phyloP scores from a whole-genome alignment of 2,329 filamentous ascomycete genomes.

The Cytospora chrysosperma region DNA sequence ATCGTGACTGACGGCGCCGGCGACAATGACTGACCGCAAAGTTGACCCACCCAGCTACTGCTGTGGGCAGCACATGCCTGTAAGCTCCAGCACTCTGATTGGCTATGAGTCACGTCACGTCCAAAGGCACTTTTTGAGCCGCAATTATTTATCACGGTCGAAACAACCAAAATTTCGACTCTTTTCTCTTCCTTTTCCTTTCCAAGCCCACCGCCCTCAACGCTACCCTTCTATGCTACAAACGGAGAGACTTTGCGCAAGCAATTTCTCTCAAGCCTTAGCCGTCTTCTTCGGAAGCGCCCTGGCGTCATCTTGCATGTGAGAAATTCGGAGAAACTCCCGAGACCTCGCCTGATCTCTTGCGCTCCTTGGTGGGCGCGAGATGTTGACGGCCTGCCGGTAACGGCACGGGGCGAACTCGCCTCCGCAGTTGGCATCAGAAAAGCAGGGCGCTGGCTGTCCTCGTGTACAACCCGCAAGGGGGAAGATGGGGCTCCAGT shows the following conservation, averaged over 20 bases:
- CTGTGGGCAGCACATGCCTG: too few relatives aligned
- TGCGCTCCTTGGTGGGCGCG: constrained; percentile 18
- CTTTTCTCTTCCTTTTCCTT: constrained; percentile 40
- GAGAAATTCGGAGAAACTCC: constrained; percentile 58
- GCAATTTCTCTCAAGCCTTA: constrained; percentile 35
- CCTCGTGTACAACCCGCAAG: constrained; percentile 18
- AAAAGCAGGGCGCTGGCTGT: constrained; percentile 33
- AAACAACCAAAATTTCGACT: constrained; percentile 27
- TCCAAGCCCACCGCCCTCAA: constrained; percentile 75
- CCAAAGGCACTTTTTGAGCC: constrained; percentile 21
- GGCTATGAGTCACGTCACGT: background rate
- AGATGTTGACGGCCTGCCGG: constrained; percentile 30
- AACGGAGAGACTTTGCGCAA: constrained; percentile 52
- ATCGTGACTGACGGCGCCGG: background rate
- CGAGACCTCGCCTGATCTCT: constrained; percentile 25
- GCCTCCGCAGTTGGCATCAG: constrained; percentile 37
- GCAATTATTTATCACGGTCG: constrained; percentile 24
- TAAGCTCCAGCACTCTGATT: background rate
- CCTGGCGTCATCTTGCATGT: constrained; percentile 59
- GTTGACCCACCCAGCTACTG: background rate
- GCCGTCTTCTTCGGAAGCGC: constrained; percentile 10
- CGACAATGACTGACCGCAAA: background rate
- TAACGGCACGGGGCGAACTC: constrained; percentile 33
- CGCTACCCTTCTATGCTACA: constrained; percentile 91
- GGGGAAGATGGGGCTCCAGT: constrained; percentile 20